A percentile compares a stretch with the other conserved stretches of the same genome.
Evolutionary conservation across 176 grass and related monocot genomes (phyloP).

Genomic region (Zizania latifolia): DNA sequence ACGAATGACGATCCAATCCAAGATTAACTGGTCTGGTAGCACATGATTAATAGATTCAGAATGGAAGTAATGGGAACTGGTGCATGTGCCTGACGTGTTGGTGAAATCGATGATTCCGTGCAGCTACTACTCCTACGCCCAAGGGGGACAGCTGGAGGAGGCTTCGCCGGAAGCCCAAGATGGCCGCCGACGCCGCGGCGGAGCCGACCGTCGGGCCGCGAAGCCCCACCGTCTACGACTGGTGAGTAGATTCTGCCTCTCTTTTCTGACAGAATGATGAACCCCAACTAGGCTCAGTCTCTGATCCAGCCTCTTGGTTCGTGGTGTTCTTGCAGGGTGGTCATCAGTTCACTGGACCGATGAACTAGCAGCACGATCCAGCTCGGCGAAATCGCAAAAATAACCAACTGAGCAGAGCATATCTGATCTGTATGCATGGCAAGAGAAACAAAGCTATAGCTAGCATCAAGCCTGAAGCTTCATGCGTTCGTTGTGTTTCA

Average conservation of each 20-base stretch:
- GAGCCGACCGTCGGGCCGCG: constrained; percentile 37
- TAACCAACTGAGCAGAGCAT: constrained; percentile 1
- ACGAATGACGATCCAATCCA: too few species aligned
- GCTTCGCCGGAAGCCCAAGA: constrained; percentile 46
- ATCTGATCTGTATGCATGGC: neutral
- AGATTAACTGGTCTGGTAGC: neutral
- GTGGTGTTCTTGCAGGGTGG: constrained; percentile 52
- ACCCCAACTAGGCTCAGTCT: too few species aligned
- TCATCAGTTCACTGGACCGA: constrained; percentile 70
- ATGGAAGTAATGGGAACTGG: neutral
- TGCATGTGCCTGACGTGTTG: neutral
- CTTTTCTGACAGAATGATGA: too few species aligned
- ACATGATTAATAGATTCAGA: neutral
- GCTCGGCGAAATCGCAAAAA: neutral
- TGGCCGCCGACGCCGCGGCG: neutral
- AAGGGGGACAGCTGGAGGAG: constrained; percentile 48
- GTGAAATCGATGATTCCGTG: neutral
- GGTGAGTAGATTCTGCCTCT: constrained; percentile 44
- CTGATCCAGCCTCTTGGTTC: neutral
- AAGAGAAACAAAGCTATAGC: neutral
- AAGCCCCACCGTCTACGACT: constrained; percentile 91
- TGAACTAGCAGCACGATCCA: constrained; percentile 16
- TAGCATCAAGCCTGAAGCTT: neutral
- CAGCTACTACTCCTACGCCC: constrained; percentile 50
- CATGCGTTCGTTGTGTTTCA: neutral